Percentiles rank a stretch among this genome's conserved stretches.
Evolutionary conservation across 179 eudicot genomes (phyloP).

Genomic region (Spinacia oleracea): DNA sequence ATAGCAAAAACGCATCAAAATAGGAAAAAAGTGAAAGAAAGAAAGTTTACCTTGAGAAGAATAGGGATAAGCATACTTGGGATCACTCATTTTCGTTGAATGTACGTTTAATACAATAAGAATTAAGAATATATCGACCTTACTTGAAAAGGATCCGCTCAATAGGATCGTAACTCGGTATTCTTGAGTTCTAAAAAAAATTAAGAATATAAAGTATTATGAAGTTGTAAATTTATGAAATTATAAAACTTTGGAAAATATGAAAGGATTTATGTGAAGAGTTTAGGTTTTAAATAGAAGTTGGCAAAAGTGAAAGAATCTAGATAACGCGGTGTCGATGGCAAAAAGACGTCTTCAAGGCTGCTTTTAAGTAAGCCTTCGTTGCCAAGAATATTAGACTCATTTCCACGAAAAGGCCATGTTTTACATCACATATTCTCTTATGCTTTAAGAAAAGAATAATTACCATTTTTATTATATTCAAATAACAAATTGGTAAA

Average conservation of each 20-base stretch:
- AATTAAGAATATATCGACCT: no score
- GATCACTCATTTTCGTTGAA: conserved; percentile 29
- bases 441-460: neutral
- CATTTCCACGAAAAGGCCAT: neutral
- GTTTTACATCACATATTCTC: neutral
- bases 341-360: conserved; percentile 2
- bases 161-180: no score
- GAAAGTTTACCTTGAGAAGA: conserved; percentile 34
- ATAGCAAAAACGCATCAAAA: neutral
- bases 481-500: no score
- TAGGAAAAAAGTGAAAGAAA: neutral
- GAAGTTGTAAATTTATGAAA: neutral
- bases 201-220: no score
- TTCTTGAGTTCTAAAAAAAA: no score
- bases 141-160: no score
- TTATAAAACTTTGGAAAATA: neutral
- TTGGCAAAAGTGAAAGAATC: conserved; percentile 3
- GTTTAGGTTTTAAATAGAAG: neutral
- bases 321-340: conserved; percentile 21
- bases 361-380: neutral
- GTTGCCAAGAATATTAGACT: conserved; percentile 3
- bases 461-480: neutral
- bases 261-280: neutral
- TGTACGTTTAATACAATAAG: no score
- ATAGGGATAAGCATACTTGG: conserved; percentile 39